Base-by-base conservation (phyloP, 2,329 filamentous ascomycete species). In the Ascochyta pisi region DNA sequence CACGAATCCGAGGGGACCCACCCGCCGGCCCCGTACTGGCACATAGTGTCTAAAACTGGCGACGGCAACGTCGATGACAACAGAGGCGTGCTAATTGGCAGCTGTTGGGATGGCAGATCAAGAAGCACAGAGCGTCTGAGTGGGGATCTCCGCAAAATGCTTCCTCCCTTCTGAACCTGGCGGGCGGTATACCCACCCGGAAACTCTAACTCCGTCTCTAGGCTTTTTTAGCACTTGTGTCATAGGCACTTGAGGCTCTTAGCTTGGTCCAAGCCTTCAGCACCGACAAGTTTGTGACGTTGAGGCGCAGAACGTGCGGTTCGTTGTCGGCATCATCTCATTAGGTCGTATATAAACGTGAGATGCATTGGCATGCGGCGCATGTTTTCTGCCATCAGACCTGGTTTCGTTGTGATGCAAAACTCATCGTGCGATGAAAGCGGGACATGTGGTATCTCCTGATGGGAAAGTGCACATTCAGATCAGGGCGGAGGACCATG, bases 51-150 rank as follows among this genome's bases (percentile, higher is more conserved):
- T 12, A 27, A 41, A 33, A 23, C 31, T 22, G 27, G 34, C 12
- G 22, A 40, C 12, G n/a, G 8, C 12, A 46, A 47, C 35, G 53
- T 42, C 53, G 45, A 50, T 50, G 53, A 55, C 46, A 55, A 55
- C 34, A 40, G 22, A 27, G 22, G 23, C 41, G 23, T 40, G 16
- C 35, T 38, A 31, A 50, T 46, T 55, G 34, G 53, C 40, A 41
- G 29, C 27, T 41, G 33, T n/a, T 23, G 33, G 12, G 8, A 23
- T n/a, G 34, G 29, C 40, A 10, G 22, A 15, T 37, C n/a, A 3
- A 26, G 26, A 29, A 10, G 38, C 22, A 40, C 38, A 44, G 37
- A 34, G 24, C 40, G 8, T 16, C 38, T 24, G 4, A 35, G 29
- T 34, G 38, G 31, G 34, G 41, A 23, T 27, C 39, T 46, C 46